Conservation (phyloP, 2,329 filamentous ascomycete genomes). For the Pseudogymnoascus sp. region DNA sequence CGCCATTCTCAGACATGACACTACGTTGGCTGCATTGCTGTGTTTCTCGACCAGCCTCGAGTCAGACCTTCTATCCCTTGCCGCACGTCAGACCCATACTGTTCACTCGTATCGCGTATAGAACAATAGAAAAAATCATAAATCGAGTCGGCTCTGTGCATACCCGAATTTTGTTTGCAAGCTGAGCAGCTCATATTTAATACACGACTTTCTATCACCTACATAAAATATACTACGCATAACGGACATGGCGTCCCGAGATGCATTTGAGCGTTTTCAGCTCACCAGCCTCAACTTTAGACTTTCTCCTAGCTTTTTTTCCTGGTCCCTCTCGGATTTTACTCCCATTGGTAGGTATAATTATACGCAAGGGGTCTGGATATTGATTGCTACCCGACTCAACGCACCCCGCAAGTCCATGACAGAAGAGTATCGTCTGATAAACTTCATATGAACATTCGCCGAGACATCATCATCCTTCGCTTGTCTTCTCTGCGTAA, state of each 20-base stretch:
- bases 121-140: not conserved
- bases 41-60: not conserved
- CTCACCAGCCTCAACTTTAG: not conserved
- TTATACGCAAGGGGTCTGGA: not conserved
- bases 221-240: not conserved
- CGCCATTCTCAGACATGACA: not conserved
- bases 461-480: conserved; percentile 1
- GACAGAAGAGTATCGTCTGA: not conserved
- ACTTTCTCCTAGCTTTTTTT: not conserved
- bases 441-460: conserved; percentile 3
- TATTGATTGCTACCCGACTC: conserved; percentile 2
- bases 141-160: not conserved
- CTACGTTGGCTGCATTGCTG: too few species aligned
- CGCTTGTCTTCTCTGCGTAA: not conserved
- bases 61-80: not conserved
- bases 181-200: not conserved
- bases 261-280: not conserved
- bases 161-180: not conserved
- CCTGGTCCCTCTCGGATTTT: not conserved
- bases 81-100: not conserved
- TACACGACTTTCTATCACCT: not conserved
- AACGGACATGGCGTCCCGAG: not conserved
- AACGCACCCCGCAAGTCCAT: conserved; percentile 1
- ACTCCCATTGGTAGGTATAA: not conserved
- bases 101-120: not conserved